phyloP scores from a whole-genome alignment of 2,329 filamentous ascomycete genomes.

The Fusarium graminum region DNA sequence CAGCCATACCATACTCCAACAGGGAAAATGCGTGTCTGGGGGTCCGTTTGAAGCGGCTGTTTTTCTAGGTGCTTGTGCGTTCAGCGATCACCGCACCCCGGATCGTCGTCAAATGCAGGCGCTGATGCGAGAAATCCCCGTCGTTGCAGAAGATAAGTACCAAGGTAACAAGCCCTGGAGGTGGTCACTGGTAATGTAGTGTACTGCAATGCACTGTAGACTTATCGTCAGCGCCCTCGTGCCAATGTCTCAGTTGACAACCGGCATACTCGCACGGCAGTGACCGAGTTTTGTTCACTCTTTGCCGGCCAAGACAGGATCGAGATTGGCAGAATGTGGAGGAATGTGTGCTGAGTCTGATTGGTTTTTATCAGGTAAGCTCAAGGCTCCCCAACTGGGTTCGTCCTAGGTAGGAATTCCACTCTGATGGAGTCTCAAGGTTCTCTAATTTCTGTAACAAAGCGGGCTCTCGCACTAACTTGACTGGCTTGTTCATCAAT shows the following conservation, averaged over 20 bases:
- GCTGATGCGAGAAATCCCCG: conserved; percentile 43
- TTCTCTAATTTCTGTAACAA: not conserved
- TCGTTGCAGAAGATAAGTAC: conserved; percentile 26
- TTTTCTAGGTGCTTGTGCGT: conserved; percentile 30
- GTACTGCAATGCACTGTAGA: conserved; percentile 8
- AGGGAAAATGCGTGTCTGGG: conserved; percentile 27
- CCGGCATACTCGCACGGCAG: conserved; percentile 30
- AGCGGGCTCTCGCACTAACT: not conserved
- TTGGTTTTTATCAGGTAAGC: conserved; percentile 42
- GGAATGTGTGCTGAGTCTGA: conserved; percentile 32
- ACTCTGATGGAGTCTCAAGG: conserved; percentile 36
- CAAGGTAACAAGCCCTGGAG: too few species aligned
- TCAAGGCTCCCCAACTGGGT: conserved; percentile 34
- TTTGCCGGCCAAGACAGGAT: conserved; percentile 37
- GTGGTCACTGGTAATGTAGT: not conserved
- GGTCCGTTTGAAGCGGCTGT: conserved; percentile 27
- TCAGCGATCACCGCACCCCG: conserved; percentile 43
- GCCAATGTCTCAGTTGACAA: conserved; percentile 34
- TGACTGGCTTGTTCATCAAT: not conserved
- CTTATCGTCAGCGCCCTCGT: conserved; percentile 18
- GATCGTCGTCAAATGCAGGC: conserved; percentile 46
- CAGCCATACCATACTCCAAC: conserved; percentile 39
- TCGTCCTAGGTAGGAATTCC: conserved; percentile 31
- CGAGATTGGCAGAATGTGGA: conserved; percentile 45
- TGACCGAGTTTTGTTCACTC: conserved; percentile 29